Base-by-base conservation (phyloP, 1,139 yeast genomes). In the Yamadazyma diddensiae region DNA sequence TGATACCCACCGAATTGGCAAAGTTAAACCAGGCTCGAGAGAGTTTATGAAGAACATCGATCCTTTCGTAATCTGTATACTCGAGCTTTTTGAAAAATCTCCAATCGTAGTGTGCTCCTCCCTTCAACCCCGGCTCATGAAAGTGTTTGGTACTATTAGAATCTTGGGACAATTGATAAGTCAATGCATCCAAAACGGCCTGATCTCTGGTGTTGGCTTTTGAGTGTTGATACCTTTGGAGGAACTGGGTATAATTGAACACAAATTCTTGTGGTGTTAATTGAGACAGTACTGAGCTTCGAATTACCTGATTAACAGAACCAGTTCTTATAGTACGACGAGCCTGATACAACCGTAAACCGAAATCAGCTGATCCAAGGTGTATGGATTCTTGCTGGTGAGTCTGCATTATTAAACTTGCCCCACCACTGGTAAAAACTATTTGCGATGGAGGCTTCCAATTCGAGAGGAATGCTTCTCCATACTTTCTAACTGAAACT, bases 21-120 rank as follows among this genome's bases (percentile, higher is more conserved):
- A 77, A 77, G 16, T 65, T 50, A 7, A 77, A 52, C 82, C 82
- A 79, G 0, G 80, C 73, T 32, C 80, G 53, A 1, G 70, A 54
- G 10, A 73, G 43, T 18, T 75, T 55, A 45, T 74, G 79, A 4
- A 77, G 52, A 1, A 62, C 49, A 0, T 73, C 64, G 29, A 57
- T 57, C 31, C 68, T 57, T 38, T 73, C 76, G 34, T 62, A 59
- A 5, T 57, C 55, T 2, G 57, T 43, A 33, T 46, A 48, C 2
- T 33, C 21, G 7, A 35, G 14, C 15, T 30, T 26, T 10, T 35
- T 35, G 37, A 49, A 54, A 33, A 54, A 54, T 21, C 60, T 34
- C 53, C 53, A 48, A 30, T 55, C 60, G 32, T 38, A 53, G 35
- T 55, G 60, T 10, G 34, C 38, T 5, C 32, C 42, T 13, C 37